Base-by-base conservation (phyloP, 2,329 filamentous ascomycete genomes). In the Grosmannia huntii region DNA sequence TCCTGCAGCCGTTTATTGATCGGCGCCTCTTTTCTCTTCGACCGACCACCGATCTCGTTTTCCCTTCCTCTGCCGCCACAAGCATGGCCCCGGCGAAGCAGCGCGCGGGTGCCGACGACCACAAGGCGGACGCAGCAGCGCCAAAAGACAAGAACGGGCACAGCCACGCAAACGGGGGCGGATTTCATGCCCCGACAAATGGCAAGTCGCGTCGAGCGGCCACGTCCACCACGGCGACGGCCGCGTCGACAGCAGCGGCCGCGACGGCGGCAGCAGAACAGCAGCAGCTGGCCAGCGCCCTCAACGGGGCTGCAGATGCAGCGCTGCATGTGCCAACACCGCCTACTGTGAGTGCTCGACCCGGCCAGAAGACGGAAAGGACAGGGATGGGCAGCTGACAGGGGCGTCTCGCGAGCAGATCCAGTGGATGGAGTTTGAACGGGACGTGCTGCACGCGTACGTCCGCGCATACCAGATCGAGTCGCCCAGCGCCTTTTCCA, bases 381-480 rank as follows among this genome's bases (percentile, higher is more conserved):
- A 7, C 28, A 28, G 31, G 31, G 31, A 33, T 10, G 31, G 9
- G 31, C 31, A 10, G 31, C 31, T 33, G 31, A 33, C 31, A 9
- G 31, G 31, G 9, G 31, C 31, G 31, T 33, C 31, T 7, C 31
- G 31, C 28, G 28, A 28, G 12, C 62, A 83, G 81, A 71, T 83
- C 33, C 75, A 85, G 68, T 91, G 87, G 87, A 73, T 79, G 21
- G 79, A 80, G 2, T 85, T 89, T 65, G 82, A 88, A 33, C 75
- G 83, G 60, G 73, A 81, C 54, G 75, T 87, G 53, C 81, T 94
- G 55, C 86, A 91, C 67, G 77, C 80, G 63, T 94, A 94, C 75
- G 83, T 87, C 62, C 82, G 86, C 68, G 80, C 86, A 63, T 84
- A 91, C 74, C 80, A 81, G 60, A 78, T 94, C 66, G 79, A 82